A percentile compares a stretch with the other conserved stretches of the same genome.
Conservation (phyloP, 164 flowering plant species). For the Piper longum region DNA sequence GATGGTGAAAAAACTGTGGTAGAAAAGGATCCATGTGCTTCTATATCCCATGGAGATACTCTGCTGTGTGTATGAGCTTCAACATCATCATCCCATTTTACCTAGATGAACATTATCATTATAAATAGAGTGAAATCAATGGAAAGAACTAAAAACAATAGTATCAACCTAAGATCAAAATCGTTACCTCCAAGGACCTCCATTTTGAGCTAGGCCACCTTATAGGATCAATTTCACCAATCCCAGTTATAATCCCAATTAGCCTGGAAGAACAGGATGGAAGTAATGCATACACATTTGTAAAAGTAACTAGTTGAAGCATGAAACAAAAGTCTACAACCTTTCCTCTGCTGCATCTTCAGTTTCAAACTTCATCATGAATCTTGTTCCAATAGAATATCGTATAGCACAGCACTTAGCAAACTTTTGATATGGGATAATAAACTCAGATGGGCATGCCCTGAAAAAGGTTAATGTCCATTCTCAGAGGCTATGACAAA, state of each 20-base stretch:
- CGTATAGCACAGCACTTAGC: conserved; percentile 40
- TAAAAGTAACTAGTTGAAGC: not conserved
- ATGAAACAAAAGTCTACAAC: conserved; percentile 12
- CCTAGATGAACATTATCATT: conserved; percentile 30
- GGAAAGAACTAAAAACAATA: not conserved
- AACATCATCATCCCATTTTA: conserved; percentile 71
- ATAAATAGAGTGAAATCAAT: not conserved
- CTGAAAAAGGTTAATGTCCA: conserved; percentile 20
- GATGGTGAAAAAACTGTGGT: conserved; percentile 27
- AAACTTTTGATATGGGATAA: conserved; percentile 56
- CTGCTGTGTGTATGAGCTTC: conserved; percentile 43
- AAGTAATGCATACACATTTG: not conserved
- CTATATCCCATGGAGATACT: conserved; percentile 97
- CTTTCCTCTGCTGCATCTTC: conserved; percentile 88
- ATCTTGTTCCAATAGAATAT: conserved; percentile 59
- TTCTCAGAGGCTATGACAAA: not conserved
- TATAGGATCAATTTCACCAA: conserved; percentile 63
- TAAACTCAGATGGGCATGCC: conserved; percentile 64
- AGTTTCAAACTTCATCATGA: conserved; percentile 73
- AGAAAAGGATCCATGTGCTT: conserved; percentile 46
- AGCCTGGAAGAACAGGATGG: conserved; percentile 23
- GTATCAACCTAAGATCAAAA: not conserved
- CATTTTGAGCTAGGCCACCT: conserved; percentile 88
- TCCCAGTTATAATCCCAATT: conserved; percentile 63
- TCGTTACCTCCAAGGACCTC: conserved; percentile 72